Conservation (phyloP, 1,284 basidiomycete genomes). For the Ustilago trichophora region DNA sequence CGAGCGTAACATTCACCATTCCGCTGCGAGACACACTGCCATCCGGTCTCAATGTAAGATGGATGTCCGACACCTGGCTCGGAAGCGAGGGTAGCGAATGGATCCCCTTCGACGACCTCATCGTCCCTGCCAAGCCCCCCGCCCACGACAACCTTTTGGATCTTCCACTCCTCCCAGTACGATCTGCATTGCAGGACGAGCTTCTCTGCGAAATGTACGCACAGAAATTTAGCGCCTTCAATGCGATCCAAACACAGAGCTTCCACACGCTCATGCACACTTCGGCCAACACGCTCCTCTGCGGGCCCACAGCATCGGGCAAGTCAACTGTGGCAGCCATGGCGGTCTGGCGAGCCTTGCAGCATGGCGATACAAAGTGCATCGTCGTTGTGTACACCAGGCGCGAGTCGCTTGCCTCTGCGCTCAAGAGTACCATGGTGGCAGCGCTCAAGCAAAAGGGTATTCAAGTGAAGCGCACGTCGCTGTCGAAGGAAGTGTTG, state of each 20-base stretch:
- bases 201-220: conserved; percentile 54
- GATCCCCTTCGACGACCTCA: conserved; percentile 75
- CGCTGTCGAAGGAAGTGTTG: conserved; percentile 22
- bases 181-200: conserved; percentile 66
- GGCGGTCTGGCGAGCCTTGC: conserved; percentile 33
- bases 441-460: conserved; percentile 30
- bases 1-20: conserved; percentile 47
- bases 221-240: conserved; percentile 73
- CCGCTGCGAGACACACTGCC: conserved; percentile 68
- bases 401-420: conserved; percentile 21
- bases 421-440: conserved; percentile 8
- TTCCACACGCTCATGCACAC: conserved; percentile 85
- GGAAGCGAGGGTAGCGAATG: conserved; percentile 81
- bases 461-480: conserved; percentile 23
- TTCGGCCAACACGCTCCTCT: conserved; percentile 78
- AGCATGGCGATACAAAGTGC: conserved; percentile 7
- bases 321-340: conserved; percentile 76
- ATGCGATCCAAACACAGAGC: conserved; percentile 87
- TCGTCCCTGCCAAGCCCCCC: conserved; percentile 78
- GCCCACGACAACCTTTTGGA: conserved; percentile 79
- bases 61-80: conserved; percentile 92
- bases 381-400: conserved; percentile 17
- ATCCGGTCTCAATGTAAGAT: conserved; percentile 70
- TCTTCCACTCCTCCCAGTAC: conserved; percentile 80
- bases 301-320: conserved; percentile 82